Evolutionary conservation across 768 basidiomycete genomes (phyloP).

Genomic region (Clathrus columnatus): DNA sequence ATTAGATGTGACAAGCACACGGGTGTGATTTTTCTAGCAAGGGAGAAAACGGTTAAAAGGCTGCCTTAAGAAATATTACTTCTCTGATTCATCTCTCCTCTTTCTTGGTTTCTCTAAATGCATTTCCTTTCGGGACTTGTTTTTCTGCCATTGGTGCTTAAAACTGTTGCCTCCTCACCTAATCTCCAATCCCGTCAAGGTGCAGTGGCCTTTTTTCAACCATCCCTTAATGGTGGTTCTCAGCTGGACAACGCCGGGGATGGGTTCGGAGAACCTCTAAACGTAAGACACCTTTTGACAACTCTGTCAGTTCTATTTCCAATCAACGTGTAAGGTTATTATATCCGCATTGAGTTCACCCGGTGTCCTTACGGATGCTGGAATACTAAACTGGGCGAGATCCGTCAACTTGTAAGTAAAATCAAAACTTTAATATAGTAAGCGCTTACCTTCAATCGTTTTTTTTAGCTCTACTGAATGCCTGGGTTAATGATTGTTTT

Average conservation of each 20-base stretch:
- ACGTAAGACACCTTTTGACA: conserved; percentile 25
- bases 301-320: no score
- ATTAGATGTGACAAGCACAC: not conserved
- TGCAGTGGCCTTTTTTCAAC: conserved; percentile 27
- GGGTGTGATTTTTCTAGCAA: not conserved
- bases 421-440: not conserved
- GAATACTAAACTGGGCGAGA: conserved; percentile 49
- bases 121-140: not conserved
- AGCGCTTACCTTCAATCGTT: not conserved
- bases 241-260: conserved; percentile 31
- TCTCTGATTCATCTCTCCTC: not conserved
- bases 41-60: not conserved
- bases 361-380: conserved; percentile 44
- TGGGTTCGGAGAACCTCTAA: conserved; percentile 36
- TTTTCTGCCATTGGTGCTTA: not conserved
- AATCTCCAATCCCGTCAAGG: not conserved
- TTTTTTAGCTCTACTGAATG: conserved; percentile 34
- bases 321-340: conserved; percentile 35
- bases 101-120: not conserved
- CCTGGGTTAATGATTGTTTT: conserved; percentile 12
- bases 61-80: not conserved
- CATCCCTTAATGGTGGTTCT: conserved; percentile 31
- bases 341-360: conserved; percentile 57
- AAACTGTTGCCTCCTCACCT: not conserved
- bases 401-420: conserved; percentile 53